Evolutionary conservation across 257 asterid species (phyloP), one percentile per base, ranked within the genome.

Genomic region (Capsicum pubescens): DNA sequence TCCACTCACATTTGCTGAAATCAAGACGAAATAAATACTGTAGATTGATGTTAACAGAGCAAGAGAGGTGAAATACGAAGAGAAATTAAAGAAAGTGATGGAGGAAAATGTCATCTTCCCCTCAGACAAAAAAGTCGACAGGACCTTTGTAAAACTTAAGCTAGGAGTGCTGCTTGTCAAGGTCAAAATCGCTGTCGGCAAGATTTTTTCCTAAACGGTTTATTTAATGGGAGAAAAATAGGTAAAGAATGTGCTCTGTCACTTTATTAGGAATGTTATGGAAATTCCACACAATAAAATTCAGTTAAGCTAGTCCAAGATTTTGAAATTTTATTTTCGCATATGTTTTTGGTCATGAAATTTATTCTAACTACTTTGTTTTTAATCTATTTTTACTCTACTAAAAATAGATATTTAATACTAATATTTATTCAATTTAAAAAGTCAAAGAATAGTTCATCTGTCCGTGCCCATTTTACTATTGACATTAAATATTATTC

Each of bases 1-100:
- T 42, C 89, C 91, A 85, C 50, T 76, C 19, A 50, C 84, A 76
- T 69, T 83, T 19, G 80, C 66, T 11, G 69, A 48, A 74, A 55
- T 26, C 81, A 81, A 58, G 12, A 63, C 35, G n/a, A 78, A 26
- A 50, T 36, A 57, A 3, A 48, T 13, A 82, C 80, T 52, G 26
- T 21, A 72, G 21, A 54, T 58, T 26, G 52, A 19, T 9, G 26
- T 36, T 50, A 54, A 46, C 3, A 44, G 60, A 39, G 56, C 36
- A 70, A 39, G 8, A 39, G 79, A n/a, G 63, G 36, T 52, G 84
- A 48, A 74, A 60, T 46, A 7, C 39, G 74, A 84, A n/a, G 16
- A 56, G n/a, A 26, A 12, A 80, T 35, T 17, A 60, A 48, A 42
- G 46, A 8, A 58, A 32, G 57, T 26, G 32, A 26, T 0, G 32